Evolutionary conservation across 129 eudicot genomes (phyloP).

Genomic region (Smallanthus sonchifolius): DNA sequence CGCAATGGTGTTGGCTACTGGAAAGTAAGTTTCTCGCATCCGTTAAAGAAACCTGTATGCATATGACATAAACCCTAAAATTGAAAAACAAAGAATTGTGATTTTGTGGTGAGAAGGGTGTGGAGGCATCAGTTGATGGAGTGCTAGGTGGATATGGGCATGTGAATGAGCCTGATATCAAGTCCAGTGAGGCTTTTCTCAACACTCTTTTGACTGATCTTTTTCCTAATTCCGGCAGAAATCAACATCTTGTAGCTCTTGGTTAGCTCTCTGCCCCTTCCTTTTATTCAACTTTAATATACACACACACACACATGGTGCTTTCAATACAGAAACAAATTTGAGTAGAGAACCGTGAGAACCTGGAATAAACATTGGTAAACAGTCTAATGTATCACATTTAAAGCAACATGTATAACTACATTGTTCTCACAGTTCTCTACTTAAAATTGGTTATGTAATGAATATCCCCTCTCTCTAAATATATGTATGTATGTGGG

Average conservation of each 20-base stretch:
- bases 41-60: neutral
- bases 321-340: too few relatives aligned
- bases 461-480: too few relatives aligned
- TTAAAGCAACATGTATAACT: too few relatives aligned
- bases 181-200: slow-evolving; percentile 69
- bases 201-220: slow-evolving; percentile 49
- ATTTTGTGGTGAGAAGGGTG: slow-evolving; percentile 55
- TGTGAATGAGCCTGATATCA: slow-evolving; percentile 81
- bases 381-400: too few relatives aligned
- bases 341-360: too few relatives aligned
- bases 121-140: slow-evolving; percentile 89
- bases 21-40: slow-evolving; percentile 50
- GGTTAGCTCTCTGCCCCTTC: slow-evolving; percentile 42
- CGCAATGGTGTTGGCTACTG: slow-evolving; percentile 71
- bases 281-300: slow-evolving; percentile 1
- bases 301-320: neutral
- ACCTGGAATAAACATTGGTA: too few relatives aligned
- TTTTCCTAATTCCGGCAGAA: slow-evolving; percentile 47
- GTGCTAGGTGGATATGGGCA: slow-evolving; percentile 90
- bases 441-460: too few relatives aligned
- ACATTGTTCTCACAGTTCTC: too few relatives aligned
- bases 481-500: too few relatives aligned
- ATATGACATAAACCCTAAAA: neutral
- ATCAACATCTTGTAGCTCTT: slow-evolving; percentile 80
- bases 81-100: neutral